Conservation (phyloP, 768 basidiomycete genomes). For the Russula sp. region DNA sequence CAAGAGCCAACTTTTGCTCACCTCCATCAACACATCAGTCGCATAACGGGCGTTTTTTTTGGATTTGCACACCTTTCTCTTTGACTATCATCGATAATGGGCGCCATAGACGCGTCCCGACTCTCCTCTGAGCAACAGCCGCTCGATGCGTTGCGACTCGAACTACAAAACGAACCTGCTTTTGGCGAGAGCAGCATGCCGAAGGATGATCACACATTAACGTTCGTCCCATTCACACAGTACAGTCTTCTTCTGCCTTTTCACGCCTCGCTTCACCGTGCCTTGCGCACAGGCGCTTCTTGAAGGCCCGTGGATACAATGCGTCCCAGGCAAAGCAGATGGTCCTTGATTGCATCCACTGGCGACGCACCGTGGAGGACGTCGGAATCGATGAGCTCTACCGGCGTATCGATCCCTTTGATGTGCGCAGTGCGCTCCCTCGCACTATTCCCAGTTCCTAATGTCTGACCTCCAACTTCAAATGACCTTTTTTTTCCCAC, state of each 20-base stretch:
- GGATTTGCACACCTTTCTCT: neutral
- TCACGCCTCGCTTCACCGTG: neutral
- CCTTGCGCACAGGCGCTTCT: constrained; percentile 55
- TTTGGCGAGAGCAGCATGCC: constrained; percentile 11
- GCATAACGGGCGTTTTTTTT: neutral
- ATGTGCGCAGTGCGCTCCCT: constrained; percentile 41
- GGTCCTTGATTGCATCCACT: constrained; percentile 60
- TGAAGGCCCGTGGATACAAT: constrained; percentile 66
- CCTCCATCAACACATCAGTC: too few species aligned
- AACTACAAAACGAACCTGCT: constrained; percentile 10
- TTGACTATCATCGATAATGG: constrained; percentile 12
- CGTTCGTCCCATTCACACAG: neutral
- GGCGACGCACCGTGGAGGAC: constrained; percentile 59
- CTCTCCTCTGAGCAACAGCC: constrained; percentile 12
- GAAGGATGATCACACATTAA: constrained; percentile 18
- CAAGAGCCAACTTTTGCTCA: neutral
- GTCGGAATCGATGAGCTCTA: constrained; percentile 64
- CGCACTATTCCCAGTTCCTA: neutral
- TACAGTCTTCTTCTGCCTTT: too few species aligned
- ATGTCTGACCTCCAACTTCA: neutral
- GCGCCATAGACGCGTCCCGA: constrained; percentile 12
- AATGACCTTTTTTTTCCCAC: neutral
- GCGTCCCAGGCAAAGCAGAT: constrained; percentile 54
- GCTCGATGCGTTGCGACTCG: constrained; percentile 9
- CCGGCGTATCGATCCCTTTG: constrained; percentile 56